phyloP scores from a whole-genome alignment of 2,329 filamentous ascomycete genomes.

The Fusarium staphyleae region DNA sequence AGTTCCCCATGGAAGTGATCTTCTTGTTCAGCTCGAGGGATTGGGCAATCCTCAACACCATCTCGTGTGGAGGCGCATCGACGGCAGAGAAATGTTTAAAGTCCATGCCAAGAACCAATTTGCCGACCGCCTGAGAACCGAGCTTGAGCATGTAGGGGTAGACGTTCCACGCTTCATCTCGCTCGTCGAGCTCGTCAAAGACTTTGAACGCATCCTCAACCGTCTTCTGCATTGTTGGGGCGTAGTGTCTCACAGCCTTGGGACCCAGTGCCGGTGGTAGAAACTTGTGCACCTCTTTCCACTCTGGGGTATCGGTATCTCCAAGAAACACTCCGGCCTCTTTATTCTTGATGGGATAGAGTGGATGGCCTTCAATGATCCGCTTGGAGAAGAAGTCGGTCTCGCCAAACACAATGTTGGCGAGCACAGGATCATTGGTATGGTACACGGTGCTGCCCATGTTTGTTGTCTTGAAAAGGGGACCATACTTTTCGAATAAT shows the following conservation, averaged over 20 bases:
- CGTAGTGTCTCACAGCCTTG: conserved; percentile 67
- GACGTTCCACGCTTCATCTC: conserved; percentile 56
- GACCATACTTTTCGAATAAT: conserved; percentile 60
- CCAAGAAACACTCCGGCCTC: conserved; percentile 55
- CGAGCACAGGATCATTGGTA: conserved; percentile 58
- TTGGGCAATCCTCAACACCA: conserved; percentile 59
- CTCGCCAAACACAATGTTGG: conserved; percentile 56
- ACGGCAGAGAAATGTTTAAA: conserved; percentile 53
- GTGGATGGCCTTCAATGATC: conserved; percentile 58
- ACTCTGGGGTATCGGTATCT: conserved; percentile 60
- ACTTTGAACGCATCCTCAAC: conserved; percentile 59
- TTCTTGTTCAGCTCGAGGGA: conserved; percentile 65
- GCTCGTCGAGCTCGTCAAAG: conserved; percentile 59
- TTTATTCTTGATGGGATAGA: conserved; percentile 51
- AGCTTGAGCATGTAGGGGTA: conserved; percentile 60
- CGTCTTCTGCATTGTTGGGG: conserved; percentile 63
- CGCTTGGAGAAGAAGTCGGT: conserved; percentile 61
- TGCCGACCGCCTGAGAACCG: conserved; percentile 54
- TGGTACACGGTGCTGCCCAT: conserved; percentile 58
- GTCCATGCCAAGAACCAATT: conserved; percentile 54
- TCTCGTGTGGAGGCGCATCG: conserved; percentile 58
- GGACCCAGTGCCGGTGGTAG: conserved; percentile 64
- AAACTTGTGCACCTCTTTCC: conserved; percentile 65
- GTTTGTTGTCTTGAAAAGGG: conserved; percentile 59
- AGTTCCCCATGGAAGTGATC: conserved; percentile 59